Conservation (phyloP, 352 stramenopile species). For the Pythium phragmitis region DNA sequence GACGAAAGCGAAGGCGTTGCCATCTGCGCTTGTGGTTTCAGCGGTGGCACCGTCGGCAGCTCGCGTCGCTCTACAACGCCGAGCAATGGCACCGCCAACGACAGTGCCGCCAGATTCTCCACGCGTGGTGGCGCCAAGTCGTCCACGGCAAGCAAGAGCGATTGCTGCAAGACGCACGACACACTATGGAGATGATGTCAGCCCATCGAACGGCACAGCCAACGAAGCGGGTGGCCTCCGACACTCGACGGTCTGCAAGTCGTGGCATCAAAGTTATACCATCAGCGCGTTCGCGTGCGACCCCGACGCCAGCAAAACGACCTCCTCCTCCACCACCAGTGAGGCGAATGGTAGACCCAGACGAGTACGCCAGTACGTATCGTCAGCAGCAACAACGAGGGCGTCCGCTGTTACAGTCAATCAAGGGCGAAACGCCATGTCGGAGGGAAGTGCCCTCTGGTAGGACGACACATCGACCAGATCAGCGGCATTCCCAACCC, state of each 20-base stretch:
- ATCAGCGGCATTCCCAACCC: not conserved
- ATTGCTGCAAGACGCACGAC: conserved; percentile 39
- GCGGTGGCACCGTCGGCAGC: conserved; percentile 18
- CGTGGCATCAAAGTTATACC: too few relatives aligned
- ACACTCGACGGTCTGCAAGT: not conserved
- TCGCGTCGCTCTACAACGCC: conserved; percentile 1
- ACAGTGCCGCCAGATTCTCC: not conserved
- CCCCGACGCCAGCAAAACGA: too few relatives aligned
- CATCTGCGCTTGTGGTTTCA: conserved; percentile 19
- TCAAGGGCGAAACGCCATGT: not conserved
- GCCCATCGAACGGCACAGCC: conserved; percentile 30
- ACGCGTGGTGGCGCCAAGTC: conserved; percentile 43
- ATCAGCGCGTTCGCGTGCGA: too few relatives aligned
- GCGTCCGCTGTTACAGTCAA: not conserved
- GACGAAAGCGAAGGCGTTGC: not conserved
- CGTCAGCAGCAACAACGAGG: not conserved
- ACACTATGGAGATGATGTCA: conserved; percentile 35
- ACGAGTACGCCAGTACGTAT: not conserved
- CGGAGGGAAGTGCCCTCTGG: not conserved
- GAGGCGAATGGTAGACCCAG: conserved; percentile 5
- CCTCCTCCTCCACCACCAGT: too few relatives aligned
- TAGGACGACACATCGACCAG: not conserved
- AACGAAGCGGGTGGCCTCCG: not conserved
- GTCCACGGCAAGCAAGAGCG: conserved; percentile 55
- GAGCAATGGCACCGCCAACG: not conserved